Base-by-base conservation (phyloP, 2,329 filamentous ascomycete species). In the Hypoxylon sp. region DNA sequence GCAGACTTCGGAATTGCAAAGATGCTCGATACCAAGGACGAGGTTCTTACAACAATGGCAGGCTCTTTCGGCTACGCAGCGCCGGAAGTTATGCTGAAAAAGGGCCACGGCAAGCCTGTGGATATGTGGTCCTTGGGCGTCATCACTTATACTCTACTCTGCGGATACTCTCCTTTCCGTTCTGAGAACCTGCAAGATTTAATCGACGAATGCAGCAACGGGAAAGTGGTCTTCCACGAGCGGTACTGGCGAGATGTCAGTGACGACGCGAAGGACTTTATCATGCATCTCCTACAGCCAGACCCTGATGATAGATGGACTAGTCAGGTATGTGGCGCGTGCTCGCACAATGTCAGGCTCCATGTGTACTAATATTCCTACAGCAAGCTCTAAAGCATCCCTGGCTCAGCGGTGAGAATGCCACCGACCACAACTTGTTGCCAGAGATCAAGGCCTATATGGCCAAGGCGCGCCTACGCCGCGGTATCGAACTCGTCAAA, bases 81-180 rank as follows among this genome's bases (percentile, higher is more conserved):
- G 1, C 96, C 96, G 7, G 96, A 99, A 80, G 94, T 99, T 65
- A 99, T 99, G 96, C 86, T 97, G 71, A 98, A 98, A 85, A 90
- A 93, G 77, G 96, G 96, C 19, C 97, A 99, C 79, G 96, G 96
- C 79, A 99, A 98, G 82, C 93, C 96, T 3, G 96, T 98, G 34
- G 96, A 99, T 79, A 97, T 99, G 93, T 99, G 96, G 96, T 98
- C 96, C 2, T 87, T 99, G 82, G 96, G 96, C 69, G 96, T 99
- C 76, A 99, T 99, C 76, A 98, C 96, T 45, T 99, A 99, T 82
- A 99, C 96, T 14, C 86, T 99, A 28, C 91, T 99, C 56, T 99
- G 97, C 79, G 96, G 96, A 73, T 99, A 99, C 84, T 98, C 95
- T 48, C 96, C 96, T 19, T 99, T 99, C 88, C 91, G 96, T 73